Evolutionary conservation across 768 basidiomycete genomes (phyloP).

Genomic region (Polyporus arcularius): DNA sequence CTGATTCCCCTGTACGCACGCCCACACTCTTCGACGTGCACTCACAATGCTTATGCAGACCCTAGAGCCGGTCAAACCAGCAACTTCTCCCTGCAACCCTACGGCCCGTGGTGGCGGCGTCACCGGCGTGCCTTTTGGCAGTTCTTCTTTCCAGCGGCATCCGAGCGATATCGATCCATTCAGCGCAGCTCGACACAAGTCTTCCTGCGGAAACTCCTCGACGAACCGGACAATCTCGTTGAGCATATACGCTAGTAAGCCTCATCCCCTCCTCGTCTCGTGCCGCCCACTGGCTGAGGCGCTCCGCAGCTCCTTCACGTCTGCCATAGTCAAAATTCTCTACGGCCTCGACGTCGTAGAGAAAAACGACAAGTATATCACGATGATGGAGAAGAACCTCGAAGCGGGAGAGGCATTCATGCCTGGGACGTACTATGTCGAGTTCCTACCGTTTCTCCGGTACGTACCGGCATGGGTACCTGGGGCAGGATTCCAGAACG

Average conservation of each 20-base stretch:
- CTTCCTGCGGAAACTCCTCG: slow-evolving; percentile 10
- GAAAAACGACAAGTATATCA: slow-evolving; percentile 12
- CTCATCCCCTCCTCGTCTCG: not conserved
- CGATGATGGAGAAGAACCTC: slow-evolving; percentile 11
- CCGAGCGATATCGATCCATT: not conserved
- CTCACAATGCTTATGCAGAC: not conserved
- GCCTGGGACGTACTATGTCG: not conserved
- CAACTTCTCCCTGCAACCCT: slow-evolving; percentile 7
- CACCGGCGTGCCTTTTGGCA: slow-evolving; percentile 16
- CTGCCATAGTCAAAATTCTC: not conserved
- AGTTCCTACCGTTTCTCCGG: slow-evolving; percentile 1
- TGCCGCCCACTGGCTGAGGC: too few relatives aligned
- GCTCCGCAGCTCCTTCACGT: slow-evolving; percentile 1
- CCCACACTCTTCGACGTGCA: not conserved
- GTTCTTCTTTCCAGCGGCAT: slow-evolving; percentile 2
- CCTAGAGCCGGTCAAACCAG: slow-evolving; percentile 6
- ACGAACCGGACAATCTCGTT: not conserved
- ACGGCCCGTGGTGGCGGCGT: slow-evolving; percentile 11
- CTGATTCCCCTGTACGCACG: slow-evolving; percentile 19
- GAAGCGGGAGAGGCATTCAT: not conserved
- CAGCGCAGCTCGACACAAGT: slow-evolving; percentile 4
- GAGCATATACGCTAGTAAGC: slow-evolving; percentile 10
- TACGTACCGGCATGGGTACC: slow-evolving; percentile 8
- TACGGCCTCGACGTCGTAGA: slow-evolving; percentile 2
- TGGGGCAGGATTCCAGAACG: not conserved